phyloP scores from a whole-genome alignment of 2,329 filamentous ascomycete species.

The Curvularia verruculosa region DNA sequence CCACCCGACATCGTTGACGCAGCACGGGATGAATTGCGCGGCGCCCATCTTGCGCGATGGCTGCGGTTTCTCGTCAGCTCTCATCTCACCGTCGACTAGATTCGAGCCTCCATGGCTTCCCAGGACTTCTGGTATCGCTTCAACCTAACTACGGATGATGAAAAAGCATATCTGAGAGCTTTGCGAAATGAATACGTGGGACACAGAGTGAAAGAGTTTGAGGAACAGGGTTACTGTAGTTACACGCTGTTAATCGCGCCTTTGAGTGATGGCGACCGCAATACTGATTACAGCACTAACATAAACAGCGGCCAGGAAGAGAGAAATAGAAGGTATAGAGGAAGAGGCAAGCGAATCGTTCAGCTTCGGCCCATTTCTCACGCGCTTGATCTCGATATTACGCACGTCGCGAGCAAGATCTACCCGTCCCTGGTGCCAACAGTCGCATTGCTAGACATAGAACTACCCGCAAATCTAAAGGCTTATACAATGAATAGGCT shows the following conservation, averaged over 20 bases:
- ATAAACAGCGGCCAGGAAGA: background rate
- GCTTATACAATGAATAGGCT: slow-evolving; percentile 39
- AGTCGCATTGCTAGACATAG: slow-evolving; percentile 12
- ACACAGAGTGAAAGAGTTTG: slow-evolving; percentile 11
- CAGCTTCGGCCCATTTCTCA: slow-evolving; percentile 39
- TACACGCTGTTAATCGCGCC: slow-evolving; percentile 15
- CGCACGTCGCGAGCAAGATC: slow-evolving; percentile 22
- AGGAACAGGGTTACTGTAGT: slow-evolving; percentile 21
- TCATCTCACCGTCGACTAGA: background rate
- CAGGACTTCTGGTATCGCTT: slow-evolving; percentile 12
- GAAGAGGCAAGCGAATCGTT: slow-evolving; percentile 21
- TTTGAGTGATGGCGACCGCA: background rate
- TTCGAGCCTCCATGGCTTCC: background rate
- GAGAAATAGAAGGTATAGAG: background rate
- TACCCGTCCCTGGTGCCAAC: slow-evolving; percentile 37
- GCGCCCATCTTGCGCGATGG: background rate
- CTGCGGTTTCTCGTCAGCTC: background rate
- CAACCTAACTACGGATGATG: background rate
- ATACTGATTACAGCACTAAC: background rate
- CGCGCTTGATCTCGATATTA: slow-evolving; percentile 29
- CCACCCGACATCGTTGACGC: slow-evolving; percentile 6
- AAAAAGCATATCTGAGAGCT: slow-evolving; percentile 1
- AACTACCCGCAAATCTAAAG: slow-evolving; percentile 18
- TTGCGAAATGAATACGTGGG: slow-evolving; percentile 8
- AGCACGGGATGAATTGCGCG: slow-evolving; percentile 14